Percentiles rank a stretch among this genome's conserved stretches.
Conservation (phyloP, 116 monocot genomes). For the Zostera marina region DNA sequence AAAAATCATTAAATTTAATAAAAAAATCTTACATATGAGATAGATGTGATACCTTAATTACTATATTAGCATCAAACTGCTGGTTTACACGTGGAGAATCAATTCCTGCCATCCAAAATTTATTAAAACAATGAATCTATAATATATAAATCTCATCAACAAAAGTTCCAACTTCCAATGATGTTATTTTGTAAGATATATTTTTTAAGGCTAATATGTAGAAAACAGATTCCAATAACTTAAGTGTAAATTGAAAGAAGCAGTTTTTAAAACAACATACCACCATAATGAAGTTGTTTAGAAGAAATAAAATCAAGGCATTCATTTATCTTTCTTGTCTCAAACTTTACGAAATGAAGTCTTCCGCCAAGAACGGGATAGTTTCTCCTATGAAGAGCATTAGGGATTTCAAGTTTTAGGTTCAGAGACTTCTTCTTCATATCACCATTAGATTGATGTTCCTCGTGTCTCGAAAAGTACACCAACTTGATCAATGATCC, state of each 20-base stretch:
- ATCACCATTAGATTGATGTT: slow-evolving; percentile 35
- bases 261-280: slow-evolving; percentile 18
- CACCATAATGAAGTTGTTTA: slow-evolving; percentile 78
- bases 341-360: slow-evolving; percentile 98
- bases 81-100: slow-evolving; percentile 53
- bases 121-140: not conserved
- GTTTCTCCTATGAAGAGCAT: slow-evolving; percentile 53
- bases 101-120: slow-evolving; percentile 27
- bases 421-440: slow-evolving; percentile 45
- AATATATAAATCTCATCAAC: too few relatives aligned
- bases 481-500: slow-evolving; percentile 97
- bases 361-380: slow-evolving; percentile 86
- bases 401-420: slow-evolving; percentile 35
- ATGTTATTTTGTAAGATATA: too few relatives aligned
- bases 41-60: slow-evolving; percentile 56
- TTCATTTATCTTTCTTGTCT: slow-evolving; percentile 81
- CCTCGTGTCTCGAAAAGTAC: slow-evolving; percentile 91
- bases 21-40: not conserved
- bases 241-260: too few relatives aligned
- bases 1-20: not conserved
- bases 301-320: slow-evolving; percentile 90
- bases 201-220: too few relatives aligned
- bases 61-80: slow-evolving; percentile 29
- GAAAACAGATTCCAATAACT: too few relatives aligned
- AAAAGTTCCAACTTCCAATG: too few relatives aligned